Evolutionary conservation across 2,329 filamentous ascomycete genomes (phyloP).

Genomic region (Teratosphaeria zuluensis): DNA sequence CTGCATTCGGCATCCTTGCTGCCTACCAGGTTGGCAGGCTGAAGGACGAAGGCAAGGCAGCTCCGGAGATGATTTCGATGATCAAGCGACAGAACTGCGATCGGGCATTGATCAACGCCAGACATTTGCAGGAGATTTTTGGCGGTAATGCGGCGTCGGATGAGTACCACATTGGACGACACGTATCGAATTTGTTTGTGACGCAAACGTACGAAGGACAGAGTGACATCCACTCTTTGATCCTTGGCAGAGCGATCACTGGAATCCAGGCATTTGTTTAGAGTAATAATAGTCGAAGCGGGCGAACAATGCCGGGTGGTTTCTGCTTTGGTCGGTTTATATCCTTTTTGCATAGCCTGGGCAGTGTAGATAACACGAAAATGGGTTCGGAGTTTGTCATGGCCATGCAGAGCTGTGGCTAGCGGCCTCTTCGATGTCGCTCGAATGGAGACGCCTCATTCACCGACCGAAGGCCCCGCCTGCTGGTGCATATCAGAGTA

Average conservation of each 20-base stretch:
- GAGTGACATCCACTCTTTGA: conserved; percentile 78
- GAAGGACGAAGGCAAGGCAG: conserved; percentile 80
- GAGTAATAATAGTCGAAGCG: background rate
- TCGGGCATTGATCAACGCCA: conserved; percentile 67
- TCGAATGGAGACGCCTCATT: no score
- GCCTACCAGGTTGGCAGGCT: conserved; percentile 83
- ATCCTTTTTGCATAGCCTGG: background rate
- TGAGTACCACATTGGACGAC: conserved; percentile 88
- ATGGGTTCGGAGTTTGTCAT: background rate
- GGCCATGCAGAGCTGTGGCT: no score
- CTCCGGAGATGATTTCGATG: conserved; percentile 94
- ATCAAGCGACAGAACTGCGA: conserved; percentile 98
- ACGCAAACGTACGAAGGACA: conserved; percentile 98
- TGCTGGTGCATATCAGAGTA: background rate
- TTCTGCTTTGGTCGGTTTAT: background rate
- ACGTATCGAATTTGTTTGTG: conserved; percentile 93
- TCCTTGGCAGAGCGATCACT: conserved; percentile 43
- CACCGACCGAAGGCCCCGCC: no score
- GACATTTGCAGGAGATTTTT: conserved; percentile 87
- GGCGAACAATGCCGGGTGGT: background rate
- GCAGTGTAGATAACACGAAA: background rate
- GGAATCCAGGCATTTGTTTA: conserved; percentile 64
- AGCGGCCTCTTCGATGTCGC: no score
- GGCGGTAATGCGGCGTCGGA: conserved; percentile 97
- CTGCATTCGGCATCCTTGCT: conserved; percentile 81